phyloP scores from a whole-genome alignment of 106 monocot species.

The Acorus calamus region DNA sequence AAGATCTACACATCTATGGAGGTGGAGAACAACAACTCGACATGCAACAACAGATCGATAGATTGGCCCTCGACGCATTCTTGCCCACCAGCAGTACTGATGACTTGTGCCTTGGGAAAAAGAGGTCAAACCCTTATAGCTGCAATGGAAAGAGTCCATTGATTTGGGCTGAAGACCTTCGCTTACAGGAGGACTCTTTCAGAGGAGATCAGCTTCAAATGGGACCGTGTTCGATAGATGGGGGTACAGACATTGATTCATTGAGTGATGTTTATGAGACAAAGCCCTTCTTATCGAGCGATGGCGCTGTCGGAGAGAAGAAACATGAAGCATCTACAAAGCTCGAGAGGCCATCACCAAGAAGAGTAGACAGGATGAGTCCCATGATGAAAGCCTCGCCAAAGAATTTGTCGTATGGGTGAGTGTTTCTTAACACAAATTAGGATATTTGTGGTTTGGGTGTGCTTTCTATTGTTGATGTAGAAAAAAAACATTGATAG shows the following conservation, averaged over 20 bases:
- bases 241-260: constrained; percentile 17
- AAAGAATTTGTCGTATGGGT: constrained; percentile 34
- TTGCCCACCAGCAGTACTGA: background rate
- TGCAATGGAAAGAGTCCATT: constrained; percentile 12
- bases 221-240: constrained; percentile 1
- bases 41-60: constrained; percentile 22
- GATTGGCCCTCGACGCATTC: constrained; percentile 28
- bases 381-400: constrained; percentile 31
- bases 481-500: background rate
- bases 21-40: constrained; percentile 32
- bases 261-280: constrained; percentile 25
- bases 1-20: constrained; percentile 62
- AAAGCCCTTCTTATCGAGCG: constrained; percentile 27
- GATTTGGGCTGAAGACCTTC: constrained; percentile 9
- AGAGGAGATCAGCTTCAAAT: constrained; percentile 22
- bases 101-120: constrained; percentile 3
- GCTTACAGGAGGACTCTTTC: constrained; percentile 12
- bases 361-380: constrained; percentile 34
- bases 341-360: constrained; percentile 48
- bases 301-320: constrained; percentile 15
- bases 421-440: constrained; percentile 4
- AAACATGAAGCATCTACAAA: constrained; percentile 20
- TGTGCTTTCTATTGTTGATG: background rate
- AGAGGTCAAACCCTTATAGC: constrained; percentile 7
- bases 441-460: background rate